phyloP scores from a whole-genome alignment of 352 stramenopile genomes.

The Phytophthora chlamydospora region DNA sequence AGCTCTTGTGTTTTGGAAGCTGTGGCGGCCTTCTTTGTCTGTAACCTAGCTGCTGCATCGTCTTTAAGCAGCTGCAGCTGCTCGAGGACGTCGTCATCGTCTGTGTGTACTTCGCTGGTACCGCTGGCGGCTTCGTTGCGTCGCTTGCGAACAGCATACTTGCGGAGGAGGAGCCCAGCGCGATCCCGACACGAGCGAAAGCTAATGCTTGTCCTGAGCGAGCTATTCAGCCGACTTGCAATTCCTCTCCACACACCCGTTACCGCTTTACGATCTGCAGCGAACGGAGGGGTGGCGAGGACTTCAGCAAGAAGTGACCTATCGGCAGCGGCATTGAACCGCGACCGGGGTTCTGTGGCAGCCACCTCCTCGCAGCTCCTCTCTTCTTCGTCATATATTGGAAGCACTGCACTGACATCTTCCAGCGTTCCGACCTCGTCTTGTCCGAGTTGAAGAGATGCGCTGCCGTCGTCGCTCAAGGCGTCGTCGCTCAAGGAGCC shows the following conservation, averaged over 20 bases:
- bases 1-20: background rate
- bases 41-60: background rate
- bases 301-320: slow-evolving; percentile 1
- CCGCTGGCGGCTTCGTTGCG: background rate
- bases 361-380: too few species aligned
- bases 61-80: background rate
- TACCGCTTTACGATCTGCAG: background rate
- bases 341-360: background rate
- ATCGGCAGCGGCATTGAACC: slow-evolving; percentile 1
- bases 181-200: background rate
- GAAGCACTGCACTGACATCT: too few species aligned
- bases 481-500: too few species aligned
- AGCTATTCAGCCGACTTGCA: background rate
- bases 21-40: background rate
- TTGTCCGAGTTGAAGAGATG: too few species aligned
- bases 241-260: slow-evolving; percentile 2
- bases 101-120: background rate
- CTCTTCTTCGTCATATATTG: too few species aligned
- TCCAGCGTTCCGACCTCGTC: too few species aligned
- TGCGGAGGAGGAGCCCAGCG: background rate
- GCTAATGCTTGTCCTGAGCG: background rate
- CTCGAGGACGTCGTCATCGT: background rate
- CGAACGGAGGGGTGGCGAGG: slow-evolving; percentile 4
- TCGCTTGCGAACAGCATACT: background rate
- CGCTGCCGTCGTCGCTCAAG: too few species aligned